phyloP scores from a whole-genome alignment of 768 basidiomycete genomes.

The Megacollybia marginata region DNA sequence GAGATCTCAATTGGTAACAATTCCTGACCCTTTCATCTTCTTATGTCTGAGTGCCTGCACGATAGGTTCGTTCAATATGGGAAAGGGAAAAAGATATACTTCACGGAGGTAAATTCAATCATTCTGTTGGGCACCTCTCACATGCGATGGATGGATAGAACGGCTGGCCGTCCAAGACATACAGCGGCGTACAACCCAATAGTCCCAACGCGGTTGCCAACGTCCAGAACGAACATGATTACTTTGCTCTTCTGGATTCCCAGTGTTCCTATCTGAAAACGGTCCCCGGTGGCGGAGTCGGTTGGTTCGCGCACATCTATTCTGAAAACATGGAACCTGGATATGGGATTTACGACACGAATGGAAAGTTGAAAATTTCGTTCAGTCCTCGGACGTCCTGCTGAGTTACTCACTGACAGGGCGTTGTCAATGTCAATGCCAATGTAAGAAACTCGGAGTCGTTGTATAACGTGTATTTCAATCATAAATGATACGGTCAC shows the following conservation, averaged over 20 bases:
- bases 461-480: too few species aligned
- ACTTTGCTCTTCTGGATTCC: slow-evolving; percentile 54
- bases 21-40: not conserved
- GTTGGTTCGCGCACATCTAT: slow-evolving; percentile 82
- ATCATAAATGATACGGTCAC: too few species aligned
- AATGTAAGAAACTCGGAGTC: too few species aligned
- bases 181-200: slow-evolving; percentile 55
- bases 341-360: slow-evolving; percentile 55
- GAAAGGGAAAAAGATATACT: slow-evolving; percentile 66
- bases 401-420: slow-evolving; percentile 18
- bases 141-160: slow-evolving; percentile 34
- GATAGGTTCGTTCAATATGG: slow-evolving; percentile 46
- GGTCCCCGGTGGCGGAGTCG: slow-evolving; percentile 54
- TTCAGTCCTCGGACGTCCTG: slow-evolving; percentile 61
- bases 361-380: slow-evolving; percentile 49
- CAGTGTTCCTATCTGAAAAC: slow-evolving; percentile 59
- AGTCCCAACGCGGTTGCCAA: slow-evolving; percentile 52
- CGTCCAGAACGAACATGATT: slow-evolving; percentile 57
- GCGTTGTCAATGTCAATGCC: too few species aligned
- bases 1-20: slow-evolving; percentile 47
- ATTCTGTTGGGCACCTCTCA: not conserved
- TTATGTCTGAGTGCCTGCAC: not conserved
- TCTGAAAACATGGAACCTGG: slow-evolving; percentile 56
- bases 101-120: slow-evolving; percentile 48
- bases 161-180: slow-evolving; percentile 71